Conservation (phyloP, 164 flowering plant genomes). For the Vitis rotundifolia region DNA sequence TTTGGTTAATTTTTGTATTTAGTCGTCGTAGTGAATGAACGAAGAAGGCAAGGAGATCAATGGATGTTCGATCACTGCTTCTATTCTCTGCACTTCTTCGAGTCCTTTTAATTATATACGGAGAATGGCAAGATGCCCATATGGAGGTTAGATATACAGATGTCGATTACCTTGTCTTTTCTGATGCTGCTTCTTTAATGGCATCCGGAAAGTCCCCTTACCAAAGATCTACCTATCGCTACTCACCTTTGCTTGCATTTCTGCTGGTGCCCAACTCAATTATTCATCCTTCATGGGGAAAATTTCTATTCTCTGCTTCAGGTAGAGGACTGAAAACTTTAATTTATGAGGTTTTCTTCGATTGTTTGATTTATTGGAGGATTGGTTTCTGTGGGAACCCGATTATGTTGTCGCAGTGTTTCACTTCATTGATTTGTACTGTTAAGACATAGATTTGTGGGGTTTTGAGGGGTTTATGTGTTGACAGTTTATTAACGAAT, state of each 20-base stretch:
- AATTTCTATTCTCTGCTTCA: conserved; percentile 81
- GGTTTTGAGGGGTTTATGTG: no score
- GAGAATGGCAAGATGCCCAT: conserved; percentile 95
- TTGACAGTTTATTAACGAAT: no score
- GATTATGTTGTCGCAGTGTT: no score
- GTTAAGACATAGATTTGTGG: no score
- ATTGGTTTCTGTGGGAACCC: no score
- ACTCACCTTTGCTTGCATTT: conserved; percentile 86
- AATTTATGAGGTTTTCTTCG: no score
- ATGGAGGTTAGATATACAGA: conserved; percentile 96
- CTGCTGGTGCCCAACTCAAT: conserved; percentile 75
- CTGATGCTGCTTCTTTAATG: conserved; percentile 84
- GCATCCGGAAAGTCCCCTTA: conserved; percentile 77
- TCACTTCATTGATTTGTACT: no score
- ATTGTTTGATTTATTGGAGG: no score
- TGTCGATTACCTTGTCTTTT: conserved; percentile 87
- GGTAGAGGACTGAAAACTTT: conserved; percentile 34
- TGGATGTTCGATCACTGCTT: conserved; percentile 42
- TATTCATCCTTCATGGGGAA: conserved; percentile 87
- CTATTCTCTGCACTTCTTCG: conserved; percentile 65
- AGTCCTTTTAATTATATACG: conserved; percentile 58
- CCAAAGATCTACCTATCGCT: conserved; percentile 73
- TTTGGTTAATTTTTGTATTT: no score
- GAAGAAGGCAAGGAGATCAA: conserved; percentile 23
- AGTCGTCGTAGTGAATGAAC: no score